Percentiles rank a stretch among this genome's conserved stretches.
Evolutionary conservation across 192 early-diverging fungal species (phyloP).

Genomic region (Neocallimastix lanati): DNA sequence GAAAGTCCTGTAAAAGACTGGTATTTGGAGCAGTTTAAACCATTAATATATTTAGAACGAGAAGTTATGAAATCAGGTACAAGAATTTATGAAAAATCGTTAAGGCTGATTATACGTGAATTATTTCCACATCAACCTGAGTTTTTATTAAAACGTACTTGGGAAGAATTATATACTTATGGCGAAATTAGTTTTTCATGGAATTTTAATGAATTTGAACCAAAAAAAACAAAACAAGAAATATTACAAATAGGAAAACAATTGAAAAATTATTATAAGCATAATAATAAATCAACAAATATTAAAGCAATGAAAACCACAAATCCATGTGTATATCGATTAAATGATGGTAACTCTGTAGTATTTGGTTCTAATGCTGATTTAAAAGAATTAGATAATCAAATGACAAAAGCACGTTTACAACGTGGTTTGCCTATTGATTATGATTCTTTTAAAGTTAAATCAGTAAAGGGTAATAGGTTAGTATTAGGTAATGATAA

Average conservation of each 20-base stretch:
- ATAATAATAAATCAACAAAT: not conserved
- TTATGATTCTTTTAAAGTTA: not conserved
- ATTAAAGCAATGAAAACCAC: not conserved
- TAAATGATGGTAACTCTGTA: not conserved
- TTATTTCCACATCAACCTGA: not conserved
- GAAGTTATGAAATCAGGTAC: not conserved
- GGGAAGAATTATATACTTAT: not conserved
- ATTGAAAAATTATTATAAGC: not conserved
- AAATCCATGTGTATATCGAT: not conserved
- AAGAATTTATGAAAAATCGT: not conserved
- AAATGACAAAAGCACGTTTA: not conserved
- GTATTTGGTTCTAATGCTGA: not conserved
- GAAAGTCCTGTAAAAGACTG: conserved; percentile 18
- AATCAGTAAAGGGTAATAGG: not conserved
- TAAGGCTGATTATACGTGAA: not conserved
- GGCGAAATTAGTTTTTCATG: not conserved
- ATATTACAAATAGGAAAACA: not conserved
- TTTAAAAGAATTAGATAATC: not conserved
- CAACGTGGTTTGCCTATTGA: not conserved
- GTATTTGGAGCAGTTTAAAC: conserved; percentile 17
- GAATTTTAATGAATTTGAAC: not conserved
- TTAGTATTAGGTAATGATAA: not conserved
- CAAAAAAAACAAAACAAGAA: not conserved
- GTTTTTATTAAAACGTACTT: not conserved
- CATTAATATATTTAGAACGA: conserved; percentile 27